Base-by-base conservation (phyloP, 495 filamentous ascomycete genomes). In the Annulohypoxylon moriforme region DNA sequence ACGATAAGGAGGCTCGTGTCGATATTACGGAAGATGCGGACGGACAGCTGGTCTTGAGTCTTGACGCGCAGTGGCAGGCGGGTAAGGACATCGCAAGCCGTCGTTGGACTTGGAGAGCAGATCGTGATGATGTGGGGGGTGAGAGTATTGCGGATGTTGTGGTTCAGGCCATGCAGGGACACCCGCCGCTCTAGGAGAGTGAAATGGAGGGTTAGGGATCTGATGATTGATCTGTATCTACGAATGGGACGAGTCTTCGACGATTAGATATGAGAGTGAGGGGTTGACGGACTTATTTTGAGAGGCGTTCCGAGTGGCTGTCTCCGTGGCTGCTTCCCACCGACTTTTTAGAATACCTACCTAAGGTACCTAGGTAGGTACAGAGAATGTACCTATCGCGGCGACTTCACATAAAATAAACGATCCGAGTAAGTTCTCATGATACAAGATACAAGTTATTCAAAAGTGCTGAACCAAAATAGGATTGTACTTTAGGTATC, bases 101-200 rank as follows among this genome's bases (percentile, higher is more conserved):
- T 16, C 46, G 34, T 8, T 74, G 67, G 71, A 59, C 59, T 18
- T 73, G 71, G 71, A 20, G 40, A 4, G 71, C 66, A 0, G 57
- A 62, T 14, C 31, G 44, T 9, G 61, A 36, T 16, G 57, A 59
- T 3, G 46, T 31, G 5, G 29, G 2, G 0, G 55, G 70, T 10
- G 40, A 61, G 36, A 36, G 46, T 16, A 40, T 69, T 2, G 38
- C 4, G 9, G 60, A 58, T 6, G 38, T 24, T 1, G 36, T 69
- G 31, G 4, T 60, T 1, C 34, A 33, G 9, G 36, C 56, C 14
- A 63, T 72, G 64, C 44, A 29, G n/a, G 53, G 47, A 34, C 18
- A 16, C 34, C 20, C 33, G 29, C 13, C 13, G 3, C 22, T 55
- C 22, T 18, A 57, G 29, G 31, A 1, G 25, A 57, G n/a, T 38